A percentile compares a stretch with the other conserved stretches of the same genome.
phyloP scores from a whole-genome alignment of 2,329 filamentous ascomycete species.

The Colletotrichum phormii region DNA sequence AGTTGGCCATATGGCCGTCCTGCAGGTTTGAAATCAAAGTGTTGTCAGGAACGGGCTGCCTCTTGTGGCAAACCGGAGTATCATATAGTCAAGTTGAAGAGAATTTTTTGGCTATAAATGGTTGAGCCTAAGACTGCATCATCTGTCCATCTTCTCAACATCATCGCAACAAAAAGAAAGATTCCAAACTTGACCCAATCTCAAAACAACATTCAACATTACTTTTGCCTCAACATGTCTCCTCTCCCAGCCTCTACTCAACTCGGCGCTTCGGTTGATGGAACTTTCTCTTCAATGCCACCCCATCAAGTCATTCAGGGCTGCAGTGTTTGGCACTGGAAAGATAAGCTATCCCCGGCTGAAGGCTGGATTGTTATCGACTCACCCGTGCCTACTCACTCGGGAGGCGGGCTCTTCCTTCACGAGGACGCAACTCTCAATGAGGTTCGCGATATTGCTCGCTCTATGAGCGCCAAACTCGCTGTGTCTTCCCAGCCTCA shows the following conservation, averaged over 20 bases:
- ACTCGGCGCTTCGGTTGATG: background rate
- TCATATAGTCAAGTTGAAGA: background rate
- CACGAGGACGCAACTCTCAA: background rate
- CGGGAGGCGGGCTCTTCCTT: background rate
- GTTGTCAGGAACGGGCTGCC: background rate
- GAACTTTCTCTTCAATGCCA: background rate
- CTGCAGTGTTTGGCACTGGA: background rate
- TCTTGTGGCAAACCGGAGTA: background rate
- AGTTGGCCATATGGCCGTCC: background rate
- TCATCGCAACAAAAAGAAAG: background rate
- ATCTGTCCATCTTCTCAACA: background rate
- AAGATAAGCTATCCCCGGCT: background rate
- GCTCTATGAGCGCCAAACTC: conserved; percentile 1
- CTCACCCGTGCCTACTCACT: background rate
- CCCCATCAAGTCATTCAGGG: background rate
- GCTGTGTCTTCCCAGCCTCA: conserved; percentile 1
- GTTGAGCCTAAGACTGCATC: too few species aligned
- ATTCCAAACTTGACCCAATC: background rate
- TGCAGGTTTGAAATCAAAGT: background rate
- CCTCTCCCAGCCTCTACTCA: background rate
- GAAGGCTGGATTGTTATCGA: background rate
- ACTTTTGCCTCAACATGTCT: background rate
- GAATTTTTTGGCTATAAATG: background rate
- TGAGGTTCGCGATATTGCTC: background rate
- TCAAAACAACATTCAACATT: background rate